Conservation (phyloP, 108 stramenopile species). For the Cylindrotheca fusiformis region DNA sequence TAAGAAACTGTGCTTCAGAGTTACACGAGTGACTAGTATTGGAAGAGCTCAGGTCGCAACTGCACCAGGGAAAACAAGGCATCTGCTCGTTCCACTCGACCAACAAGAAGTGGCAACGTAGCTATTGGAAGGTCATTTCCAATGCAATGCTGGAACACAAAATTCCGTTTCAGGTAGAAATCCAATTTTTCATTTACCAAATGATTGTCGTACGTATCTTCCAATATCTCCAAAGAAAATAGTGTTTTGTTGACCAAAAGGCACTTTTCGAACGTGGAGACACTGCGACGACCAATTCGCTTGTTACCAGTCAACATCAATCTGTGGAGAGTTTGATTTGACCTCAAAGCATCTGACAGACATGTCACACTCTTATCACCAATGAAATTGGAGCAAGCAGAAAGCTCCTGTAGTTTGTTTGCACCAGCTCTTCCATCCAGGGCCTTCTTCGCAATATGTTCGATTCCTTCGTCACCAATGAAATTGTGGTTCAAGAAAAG, state of each 20-base stretch:
- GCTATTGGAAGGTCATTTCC: neutral
- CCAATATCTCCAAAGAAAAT: constrained; percentile 1
- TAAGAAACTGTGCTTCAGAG: too few relatives aligned
- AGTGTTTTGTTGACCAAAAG: neutral
- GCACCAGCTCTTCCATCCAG: neutral
- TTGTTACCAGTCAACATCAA: neutral
- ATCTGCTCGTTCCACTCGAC: neutral
- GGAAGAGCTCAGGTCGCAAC: neutral
- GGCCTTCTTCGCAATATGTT: neutral
- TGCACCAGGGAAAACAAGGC: neutral
- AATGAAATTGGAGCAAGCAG: neutral
- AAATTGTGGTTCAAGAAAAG: constrained; percentile 1
- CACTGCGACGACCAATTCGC: neutral
- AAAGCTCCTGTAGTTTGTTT: neutral
- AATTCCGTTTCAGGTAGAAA: neutral
- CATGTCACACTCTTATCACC: neutral
- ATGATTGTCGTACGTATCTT: constrained; percentile 7
- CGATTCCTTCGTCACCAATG: constrained; percentile 4
- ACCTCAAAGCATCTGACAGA: neutral
- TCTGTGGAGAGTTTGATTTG: neutral
- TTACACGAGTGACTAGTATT: too few relatives aligned
- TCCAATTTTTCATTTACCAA: constrained; percentile 7
- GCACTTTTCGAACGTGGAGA: neutral
- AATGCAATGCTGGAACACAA: neutral
- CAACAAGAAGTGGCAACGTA: neutral